A percentile compares a stretch with the other conserved stretches of the same genome.
Evolutionary conservation across 768 basidiomycete genomes (phyloP).

Genomic region (Crassisporium funariophilum): DNA sequence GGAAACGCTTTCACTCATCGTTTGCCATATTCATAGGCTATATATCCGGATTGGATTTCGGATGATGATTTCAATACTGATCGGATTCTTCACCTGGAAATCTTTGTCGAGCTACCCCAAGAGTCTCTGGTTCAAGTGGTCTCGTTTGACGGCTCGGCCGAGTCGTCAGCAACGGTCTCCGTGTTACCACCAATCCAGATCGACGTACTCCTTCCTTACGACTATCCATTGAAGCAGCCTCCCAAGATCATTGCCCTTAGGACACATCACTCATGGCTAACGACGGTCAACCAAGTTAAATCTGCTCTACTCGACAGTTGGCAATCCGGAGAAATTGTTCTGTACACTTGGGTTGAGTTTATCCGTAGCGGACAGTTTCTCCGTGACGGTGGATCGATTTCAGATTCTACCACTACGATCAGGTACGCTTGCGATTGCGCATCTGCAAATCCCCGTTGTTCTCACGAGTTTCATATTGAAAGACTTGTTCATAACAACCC

Average conservation of each 20-base stretch:
- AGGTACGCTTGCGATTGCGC: too few species aligned
- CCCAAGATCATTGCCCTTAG: constrained; percentile 55
- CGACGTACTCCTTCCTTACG: constrained; percentile 47
- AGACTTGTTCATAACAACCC: constrained; percentile 60
- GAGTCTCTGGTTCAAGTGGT: constrained; percentile 4
- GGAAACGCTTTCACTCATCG: neutral
- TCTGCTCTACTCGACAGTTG: constrained; percentile 52
- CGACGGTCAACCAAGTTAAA: constrained; percentile 37
- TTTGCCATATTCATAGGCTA: constrained; percentile 3
- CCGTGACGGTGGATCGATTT: constrained; percentile 37
- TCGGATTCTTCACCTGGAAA: constrained; percentile 4
- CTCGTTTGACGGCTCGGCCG: constrained; percentile 4
- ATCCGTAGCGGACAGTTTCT: constrained; percentile 69
- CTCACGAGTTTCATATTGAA: too few species aligned
- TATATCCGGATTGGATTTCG: constrained; percentile 10
- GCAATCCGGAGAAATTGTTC: constrained; percentile 55
- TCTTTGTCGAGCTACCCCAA: constrained; percentile 7
- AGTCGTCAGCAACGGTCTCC: constrained; percentile 19
- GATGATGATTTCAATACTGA: constrained; percentile 2
- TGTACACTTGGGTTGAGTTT: constrained; percentile 71
- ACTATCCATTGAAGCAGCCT: constrained; percentile 54
- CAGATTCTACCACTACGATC: too few species aligned
- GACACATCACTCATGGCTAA: constrained; percentile 59
- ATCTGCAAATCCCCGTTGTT: too few species aligned
- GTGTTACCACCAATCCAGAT: constrained; percentile 64